Conservation (phyloP, 1,284 basidiomycete genomes). For the Boletus hoseneyae region DNA sequence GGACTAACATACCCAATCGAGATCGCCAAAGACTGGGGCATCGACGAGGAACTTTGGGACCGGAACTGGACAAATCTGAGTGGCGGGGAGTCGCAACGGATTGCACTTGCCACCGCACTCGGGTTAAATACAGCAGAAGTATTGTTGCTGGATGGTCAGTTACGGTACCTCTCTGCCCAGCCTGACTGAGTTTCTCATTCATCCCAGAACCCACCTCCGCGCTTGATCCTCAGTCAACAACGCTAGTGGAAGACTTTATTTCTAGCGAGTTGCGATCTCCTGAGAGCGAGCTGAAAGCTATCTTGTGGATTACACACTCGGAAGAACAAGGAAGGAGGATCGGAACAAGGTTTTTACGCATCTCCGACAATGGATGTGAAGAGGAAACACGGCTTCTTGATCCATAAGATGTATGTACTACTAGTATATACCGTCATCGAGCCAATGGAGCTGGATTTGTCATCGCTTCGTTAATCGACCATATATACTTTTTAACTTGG, state of each 20-base stretch:
- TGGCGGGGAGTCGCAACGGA: slow-evolving; percentile 80
- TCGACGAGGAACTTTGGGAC: slow-evolving; percentile 69
- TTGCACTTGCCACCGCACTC: slow-evolving; percentile 72
- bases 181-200: not conserved
- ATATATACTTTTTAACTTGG: accelerated
- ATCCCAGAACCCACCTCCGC: slow-evolving; percentile 81
- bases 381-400: slow-evolving; percentile 39
- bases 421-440: no score
- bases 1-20: slow-evolving; percentile 46
- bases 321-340: slow-evolving; percentile 73
- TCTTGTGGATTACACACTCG: slow-evolving; percentile 87
- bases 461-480: not conserved
- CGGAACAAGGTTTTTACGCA: slow-evolving; percentile 64
- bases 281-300: slow-evolving; percentile 58
- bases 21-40: slow-evolving; percentile 65
- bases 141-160: slow-evolving; percentile 79
- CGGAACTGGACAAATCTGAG: slow-evolving; percentile 75
- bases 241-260: slow-evolving; percentile 63
- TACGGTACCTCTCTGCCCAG: slow-evolving; percentile 4
- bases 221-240: slow-evolving; percentile 66
- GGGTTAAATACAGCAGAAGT: slow-evolving; percentile 75
- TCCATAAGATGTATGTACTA: slow-evolving; percentile 12
- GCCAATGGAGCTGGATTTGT: slow-evolving; percentile 14
- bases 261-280: slow-evolving; percentile 46
- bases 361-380: slow-evolving; percentile 44